Percentiles rank a stretch among this genome's conserved stretches.
phyloP scores from a whole-genome alignment of 345 rosid genomes.

The Citrus glauca region DNA sequence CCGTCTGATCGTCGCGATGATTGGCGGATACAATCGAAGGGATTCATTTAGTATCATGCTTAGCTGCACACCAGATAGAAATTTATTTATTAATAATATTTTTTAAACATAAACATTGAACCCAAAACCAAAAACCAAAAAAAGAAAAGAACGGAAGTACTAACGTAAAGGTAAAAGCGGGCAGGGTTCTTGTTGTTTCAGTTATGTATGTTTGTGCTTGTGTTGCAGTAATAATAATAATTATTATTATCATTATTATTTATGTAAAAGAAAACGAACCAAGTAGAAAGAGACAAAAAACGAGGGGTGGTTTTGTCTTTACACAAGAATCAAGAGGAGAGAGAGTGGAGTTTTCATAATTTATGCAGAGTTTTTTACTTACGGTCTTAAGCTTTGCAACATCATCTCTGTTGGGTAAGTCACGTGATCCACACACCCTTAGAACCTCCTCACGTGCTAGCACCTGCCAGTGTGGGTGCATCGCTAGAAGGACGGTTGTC shows the following conservation, averaged over 20 bases:
- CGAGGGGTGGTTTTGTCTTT: neutral
- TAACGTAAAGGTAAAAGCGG: neutral
- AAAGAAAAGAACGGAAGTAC: neutral
- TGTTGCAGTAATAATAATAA: no score
- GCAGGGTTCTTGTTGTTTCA: neutral
- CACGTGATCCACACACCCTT: slow-evolving; percentile 78
- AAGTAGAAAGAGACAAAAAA: slow-evolving; percentile 15
- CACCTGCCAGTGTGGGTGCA: slow-evolving; percentile 90
- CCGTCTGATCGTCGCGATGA: slow-evolving; percentile 65
- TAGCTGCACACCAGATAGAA: slow-evolving; percentile 39
- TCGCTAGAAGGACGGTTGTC: slow-evolving; percentile 66
- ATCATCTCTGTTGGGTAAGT: slow-evolving; percentile 62
- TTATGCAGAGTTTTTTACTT: neutral
- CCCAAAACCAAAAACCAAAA: neutral
- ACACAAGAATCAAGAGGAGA: neutral
- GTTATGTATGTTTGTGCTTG: neutral
- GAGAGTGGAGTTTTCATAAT: no score
- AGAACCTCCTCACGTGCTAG: slow-evolving; percentile 79
- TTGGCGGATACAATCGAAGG: slow-evolving; percentile 68
- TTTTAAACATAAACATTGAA: neutral
- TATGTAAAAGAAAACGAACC: neutral
- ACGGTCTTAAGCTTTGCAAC: slow-evolving; percentile 78
- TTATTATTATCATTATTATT: no score
- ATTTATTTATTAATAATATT: neutral
- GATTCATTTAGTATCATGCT: slow-evolving; percentile 65